phyloP scores from a whole-genome alignment of 495 filamentous ascomycete species.

The Hypoxylon fragiforme region DNA sequence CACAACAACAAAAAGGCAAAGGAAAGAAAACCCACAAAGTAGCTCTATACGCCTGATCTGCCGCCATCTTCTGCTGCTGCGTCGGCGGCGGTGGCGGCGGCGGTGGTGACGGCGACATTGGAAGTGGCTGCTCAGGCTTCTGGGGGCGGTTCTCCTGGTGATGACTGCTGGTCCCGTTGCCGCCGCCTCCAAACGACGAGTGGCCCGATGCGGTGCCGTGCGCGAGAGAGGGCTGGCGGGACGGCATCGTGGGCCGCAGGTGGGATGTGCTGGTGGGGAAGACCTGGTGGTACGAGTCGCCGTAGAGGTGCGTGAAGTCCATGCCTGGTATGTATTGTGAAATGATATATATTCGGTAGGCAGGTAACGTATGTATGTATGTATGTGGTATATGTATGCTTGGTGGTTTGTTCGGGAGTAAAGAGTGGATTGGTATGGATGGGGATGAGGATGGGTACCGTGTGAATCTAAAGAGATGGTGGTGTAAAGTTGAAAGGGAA shows the following conservation, averaged over 20 bases:
- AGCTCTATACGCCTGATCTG: constrained; percentile 23
- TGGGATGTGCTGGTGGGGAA: constrained; percentile 1
- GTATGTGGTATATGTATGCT: too few species aligned
- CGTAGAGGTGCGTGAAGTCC: not conserved
- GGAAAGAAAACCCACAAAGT: constrained; percentile 17
- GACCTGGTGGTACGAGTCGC: constrained; percentile 8
- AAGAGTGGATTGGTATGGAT: too few species aligned
- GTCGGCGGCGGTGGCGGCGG: constrained; percentile 6
- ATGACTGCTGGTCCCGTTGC: not conserved
- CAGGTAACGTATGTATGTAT: too few species aligned
- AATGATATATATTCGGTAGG: too few species aligned
- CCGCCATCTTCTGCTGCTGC: constrained; percentile 18
- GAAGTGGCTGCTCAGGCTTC: constrained; percentile 6
- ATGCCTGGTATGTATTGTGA: too few species aligned
- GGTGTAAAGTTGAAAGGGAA: not conserved
- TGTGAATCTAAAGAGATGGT: too few species aligned
- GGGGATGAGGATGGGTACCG: too few species aligned
- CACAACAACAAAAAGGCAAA: too few species aligned
- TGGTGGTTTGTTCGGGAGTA: too few species aligned
- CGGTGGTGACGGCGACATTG: too few species aligned
- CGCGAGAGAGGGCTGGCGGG: constrained; percentile 11
- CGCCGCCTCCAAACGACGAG: too few species aligned
- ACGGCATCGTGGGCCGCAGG: not conserved
- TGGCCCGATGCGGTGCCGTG: not conserved
- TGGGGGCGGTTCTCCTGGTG: constrained; percentile 8